Evolutionary conservation across 73 alveolate species (phyloP).

Genomic region (Tetrahymena malaccensis): DNA sequence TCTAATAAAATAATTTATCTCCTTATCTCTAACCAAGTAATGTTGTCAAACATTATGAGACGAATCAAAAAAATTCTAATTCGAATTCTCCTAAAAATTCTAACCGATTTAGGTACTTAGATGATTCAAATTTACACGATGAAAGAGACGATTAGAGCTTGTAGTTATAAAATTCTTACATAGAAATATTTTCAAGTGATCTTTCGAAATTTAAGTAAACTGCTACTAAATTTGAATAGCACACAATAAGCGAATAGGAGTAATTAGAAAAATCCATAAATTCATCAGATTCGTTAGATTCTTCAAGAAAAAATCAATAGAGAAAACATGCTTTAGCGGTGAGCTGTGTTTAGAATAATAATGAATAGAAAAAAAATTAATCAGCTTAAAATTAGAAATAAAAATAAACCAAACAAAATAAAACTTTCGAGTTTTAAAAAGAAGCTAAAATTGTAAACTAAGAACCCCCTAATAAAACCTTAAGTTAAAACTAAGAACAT

Average conservation of each 20-base stretch:
- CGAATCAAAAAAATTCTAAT: background rate
- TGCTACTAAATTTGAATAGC: background rate
- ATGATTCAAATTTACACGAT: background rate
- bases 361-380: background rate
- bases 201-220: background rate
- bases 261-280: background rate
- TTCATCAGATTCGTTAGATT: background rate
- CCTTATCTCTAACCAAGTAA: background rate
- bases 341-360: background rate
- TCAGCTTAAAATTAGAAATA: background rate
- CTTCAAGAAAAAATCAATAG: background rate
- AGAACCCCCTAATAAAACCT: background rate
- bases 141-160: background rate
- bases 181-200: background rate
- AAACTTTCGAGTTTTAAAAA: background rate
- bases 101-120: background rate
- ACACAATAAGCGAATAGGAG: background rate
- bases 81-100: background rate
- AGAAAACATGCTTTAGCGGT: background rate
- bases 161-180: background rate
- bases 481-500: background rate
- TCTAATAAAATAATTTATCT: background rate
- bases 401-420: background rate
- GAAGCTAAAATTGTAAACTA: background rate
- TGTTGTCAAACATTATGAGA: background rate